These are phyloP conservation scores for Teratosphaeria pseudoeucalypti DNA, from an alignment of 2,329 filamentous ascomycete species.

Conservation along the genomic window DNA sequence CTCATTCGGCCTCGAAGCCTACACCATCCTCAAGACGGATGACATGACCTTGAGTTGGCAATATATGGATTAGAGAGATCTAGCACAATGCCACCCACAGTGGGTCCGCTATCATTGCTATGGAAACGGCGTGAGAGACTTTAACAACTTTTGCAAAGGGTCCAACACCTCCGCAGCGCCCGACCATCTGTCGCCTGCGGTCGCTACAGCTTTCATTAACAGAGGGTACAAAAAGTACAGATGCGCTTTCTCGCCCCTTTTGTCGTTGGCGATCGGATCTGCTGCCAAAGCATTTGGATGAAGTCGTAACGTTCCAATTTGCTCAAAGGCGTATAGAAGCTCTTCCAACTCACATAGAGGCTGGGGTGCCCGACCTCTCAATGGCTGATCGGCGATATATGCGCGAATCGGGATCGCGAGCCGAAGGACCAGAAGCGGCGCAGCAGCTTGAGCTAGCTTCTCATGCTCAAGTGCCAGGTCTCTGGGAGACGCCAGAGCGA, in stretches of 20 bases:
- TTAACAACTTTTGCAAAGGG: slow-evolving; percentile 32
- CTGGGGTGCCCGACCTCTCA: slow-evolving; percentile 81
- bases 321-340: slow-evolving; percentile 58
- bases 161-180: slow-evolving; percentile 42
- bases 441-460: slow-evolving; percentile 61
- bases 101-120: neutral
- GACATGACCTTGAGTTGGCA: slow-evolving; percentile 23
- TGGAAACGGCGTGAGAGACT: slow-evolving; percentile 8
- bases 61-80: slow-evolving; percentile 18
- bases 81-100: neutral
- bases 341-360: slow-evolving; percentile 72
- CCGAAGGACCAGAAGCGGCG: slow-evolving; percentile 73
- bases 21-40: slow-evolving; percentile 19
- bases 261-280: slow-evolving; percentile 9
- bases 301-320: slow-evolving; percentile 57
- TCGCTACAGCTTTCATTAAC: slow-evolving; percentile 52
- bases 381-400: slow-evolving; percentile 83
- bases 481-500: slow-evolving; percentile 23
- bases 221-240: slow-evolving; percentile 72
- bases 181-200: slow-evolving; percentile 50
- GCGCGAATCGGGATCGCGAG: slow-evolving; percentile 69
- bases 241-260: slow-evolving; percentile 51
- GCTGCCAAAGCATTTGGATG: slow-evolving; percentile 41
- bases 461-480: slow-evolving; percentile 32
- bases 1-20: slow-evolving; percentile 21